Percentiles rank a stretch among this genome's conserved stretches.
Conservation (phyloP, 495 filamentous ascomycete genomes). For the Neurospora tetraspora region DNA sequence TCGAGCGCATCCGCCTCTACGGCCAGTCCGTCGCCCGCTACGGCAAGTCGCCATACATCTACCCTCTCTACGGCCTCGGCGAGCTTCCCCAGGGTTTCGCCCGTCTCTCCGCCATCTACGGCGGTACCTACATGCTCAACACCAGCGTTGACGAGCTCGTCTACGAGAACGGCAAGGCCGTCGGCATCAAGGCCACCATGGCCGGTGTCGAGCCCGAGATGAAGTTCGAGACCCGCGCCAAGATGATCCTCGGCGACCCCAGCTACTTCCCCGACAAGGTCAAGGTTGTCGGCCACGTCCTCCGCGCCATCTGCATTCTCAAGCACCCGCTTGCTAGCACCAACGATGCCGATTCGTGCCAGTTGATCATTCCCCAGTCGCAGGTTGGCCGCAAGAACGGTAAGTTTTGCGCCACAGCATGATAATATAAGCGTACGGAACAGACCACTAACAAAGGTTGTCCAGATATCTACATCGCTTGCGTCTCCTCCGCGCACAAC, state of each 20-base stretch:
- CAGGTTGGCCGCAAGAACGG: conserved; percentile 93
- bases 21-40: conserved; percentile 97
- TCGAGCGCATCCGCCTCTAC: conserved; percentile 89
- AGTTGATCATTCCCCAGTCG: conserved; percentile 95
- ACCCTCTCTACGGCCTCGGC: conserved; percentile 93
- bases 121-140: conserved; percentile 98
- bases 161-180: conserved; percentile 70
- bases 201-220: conserved; percentile 71
- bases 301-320: conserved; percentile 95
- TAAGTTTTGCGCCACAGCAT: conserved; percentile 29
- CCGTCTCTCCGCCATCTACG: conserved; percentile 93
- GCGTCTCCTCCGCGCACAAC: conserved; percentile 92
- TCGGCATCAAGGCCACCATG: conserved; percentile 96
- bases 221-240: conserved; percentile 92
- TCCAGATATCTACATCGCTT: conserved; percentile 92
- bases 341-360: conserved; percentile 79
- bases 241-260: conserved; percentile 92
- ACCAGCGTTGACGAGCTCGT: conserved; percentile 82
- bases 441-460: background rate
- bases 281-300: conserved; percentile 73
- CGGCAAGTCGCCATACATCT: conserved; percentile 98
- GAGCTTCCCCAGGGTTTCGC: conserved; percentile 98
- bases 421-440: no score
- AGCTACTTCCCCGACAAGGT: conserved; percentile 92
- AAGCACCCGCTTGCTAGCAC: conserved; percentile 87